Conservation (phyloP, 139 green algal species). For the Picochlorum sp. region DNA sequence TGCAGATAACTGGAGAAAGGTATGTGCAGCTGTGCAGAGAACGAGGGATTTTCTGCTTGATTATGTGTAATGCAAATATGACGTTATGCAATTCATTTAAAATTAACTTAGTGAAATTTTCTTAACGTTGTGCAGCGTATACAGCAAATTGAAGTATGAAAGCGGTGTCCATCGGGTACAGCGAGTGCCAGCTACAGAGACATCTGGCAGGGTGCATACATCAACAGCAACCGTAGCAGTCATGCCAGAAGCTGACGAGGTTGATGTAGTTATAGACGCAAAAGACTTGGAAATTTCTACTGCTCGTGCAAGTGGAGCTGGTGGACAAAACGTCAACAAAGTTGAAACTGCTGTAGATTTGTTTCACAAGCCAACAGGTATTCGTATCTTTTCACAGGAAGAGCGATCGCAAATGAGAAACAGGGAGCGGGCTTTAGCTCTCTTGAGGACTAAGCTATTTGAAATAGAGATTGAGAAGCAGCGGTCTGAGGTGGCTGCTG, state of each 20-base stretch:
- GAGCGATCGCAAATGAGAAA: slow-evolving; percentile 88
- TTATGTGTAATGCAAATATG: neutral
- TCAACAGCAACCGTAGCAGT: slow-evolving; percentile 89
- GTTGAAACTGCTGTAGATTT: slow-evolving; percentile 96
- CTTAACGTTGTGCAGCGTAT: slow-evolving; percentile 47
- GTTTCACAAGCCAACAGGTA: slow-evolving; percentile 90
- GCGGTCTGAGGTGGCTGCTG: slow-evolving; percentile 52
- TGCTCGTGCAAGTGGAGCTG: slow-evolving; percentile 57
- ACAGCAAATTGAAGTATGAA: slow-evolving; percentile 94
- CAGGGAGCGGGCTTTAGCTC: slow-evolving; percentile 75
- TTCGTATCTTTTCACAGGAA: slow-evolving; percentile 83
- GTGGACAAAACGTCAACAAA: slow-evolving; percentile 90
- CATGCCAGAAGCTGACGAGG: slow-evolving; percentile 80
- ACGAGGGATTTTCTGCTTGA: neutral
- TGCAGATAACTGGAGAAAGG: slow-evolving; percentile 31
- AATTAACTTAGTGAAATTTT: neutral
- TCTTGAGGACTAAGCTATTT: slow-evolving; percentile 84
- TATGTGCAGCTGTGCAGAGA: neutral
- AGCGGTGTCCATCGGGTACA: slow-evolving; percentile 96
- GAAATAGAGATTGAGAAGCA: slow-evolving; percentile 89
- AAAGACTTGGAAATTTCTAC: slow-evolving; percentile 76
- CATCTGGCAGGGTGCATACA: slow-evolving; percentile 87
- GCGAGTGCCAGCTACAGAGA: slow-evolving; percentile 91
- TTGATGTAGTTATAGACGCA: slow-evolving; percentile 64
- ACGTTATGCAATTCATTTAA: neutral